Evolutionary conservation across 2,329 filamentous ascomycete genomes (phyloP), one percentile per base, ranked within the genome.

Genomic region (Nemania abortiva): DNA sequence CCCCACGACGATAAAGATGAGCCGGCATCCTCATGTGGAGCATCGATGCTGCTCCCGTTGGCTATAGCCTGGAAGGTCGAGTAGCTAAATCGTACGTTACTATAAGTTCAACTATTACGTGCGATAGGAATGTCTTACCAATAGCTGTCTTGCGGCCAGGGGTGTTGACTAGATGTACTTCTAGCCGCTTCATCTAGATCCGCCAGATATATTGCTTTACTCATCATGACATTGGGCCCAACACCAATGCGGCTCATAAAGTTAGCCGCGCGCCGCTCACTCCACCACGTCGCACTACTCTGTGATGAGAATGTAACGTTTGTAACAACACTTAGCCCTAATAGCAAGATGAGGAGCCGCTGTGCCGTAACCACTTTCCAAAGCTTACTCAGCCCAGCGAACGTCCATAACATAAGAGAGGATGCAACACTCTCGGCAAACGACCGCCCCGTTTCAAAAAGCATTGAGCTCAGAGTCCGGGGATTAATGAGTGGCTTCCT

Each of bases 181-280:
- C 72, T 73, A 1, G 84, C 80, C 18, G 88, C 89, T 70, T 92
- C 88, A 67, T 94, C 90, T 58, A 98, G 84, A 79, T 98, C 95
- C 60, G 86, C 86, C 65, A 98, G 82, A 78, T 96, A 97, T 29
- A 99, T 89, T 9, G 93, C 90, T 79, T 91, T 94, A 81, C 91
- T 92, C 92, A 98, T 95, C 70, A 91, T 87, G 22, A 86, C 81
- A 73, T 97, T 92, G 7, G 95, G 93, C 2, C 88, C 87, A 7
- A 98, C 90, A 10, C 95, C 95, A 15, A 98, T 82, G 13, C 90
- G 86, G 39, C 85, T 84, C 94, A 99, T 96, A 79, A 95, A 97
- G 49, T 86, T 90, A 18, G 87, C 88, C 1, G 95, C 94, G 68
- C 89, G 91, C 66, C 94, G 89, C 81, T 98, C 95, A 54, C 88